These are phyloP conservation scores for Fusarium musae DNA, from an alignment of 2,329 filamentous ascomycete genomes.

Conservation along the genomic window DNA sequence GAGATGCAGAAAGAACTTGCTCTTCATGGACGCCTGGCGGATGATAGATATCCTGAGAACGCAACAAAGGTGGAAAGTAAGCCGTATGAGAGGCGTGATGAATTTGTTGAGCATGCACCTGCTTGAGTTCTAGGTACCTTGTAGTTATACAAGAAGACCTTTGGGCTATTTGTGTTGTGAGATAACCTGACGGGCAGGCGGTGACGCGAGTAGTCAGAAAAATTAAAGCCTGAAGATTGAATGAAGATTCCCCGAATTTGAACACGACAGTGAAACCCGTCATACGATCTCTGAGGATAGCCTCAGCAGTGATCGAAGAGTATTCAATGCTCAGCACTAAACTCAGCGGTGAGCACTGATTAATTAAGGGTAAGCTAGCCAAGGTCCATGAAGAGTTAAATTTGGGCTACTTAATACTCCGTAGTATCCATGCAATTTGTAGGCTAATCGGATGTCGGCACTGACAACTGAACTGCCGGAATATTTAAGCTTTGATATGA, in stretches of 20 bases:
- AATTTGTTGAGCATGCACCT: background rate
- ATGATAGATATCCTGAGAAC: background rate
- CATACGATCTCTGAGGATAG: background rate
- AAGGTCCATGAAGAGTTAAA: background rate
- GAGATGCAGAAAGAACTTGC: conserved; percentile 19
- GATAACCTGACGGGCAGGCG: fast-evolving
- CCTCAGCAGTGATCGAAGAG: background rate
- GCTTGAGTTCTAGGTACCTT: background rate
- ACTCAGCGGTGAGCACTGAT: background rate
- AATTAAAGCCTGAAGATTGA: fast-evolving
- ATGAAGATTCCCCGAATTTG: background rate
- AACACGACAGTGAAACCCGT: background rate
- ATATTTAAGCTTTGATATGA: background rate
- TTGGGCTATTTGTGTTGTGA: too few relatives aligned
- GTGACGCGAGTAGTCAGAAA: background rate
- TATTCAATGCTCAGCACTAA: background rate
- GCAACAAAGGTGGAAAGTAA: fast-evolving
- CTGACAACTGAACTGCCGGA: background rate
- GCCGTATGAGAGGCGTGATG: background rate
- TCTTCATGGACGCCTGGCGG: background rate
- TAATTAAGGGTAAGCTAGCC: background rate
- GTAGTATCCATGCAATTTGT: background rate
- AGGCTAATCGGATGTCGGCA: background rate
- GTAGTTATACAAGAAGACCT: too few relatives aligned
- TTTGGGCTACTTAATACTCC: background rate